Evolutionary conservation across 2,329 filamentous ascomycete genomes (phyloP), one percentile per base, ranked within the genome.

Genomic region (Trichoderma sp.): DNA sequence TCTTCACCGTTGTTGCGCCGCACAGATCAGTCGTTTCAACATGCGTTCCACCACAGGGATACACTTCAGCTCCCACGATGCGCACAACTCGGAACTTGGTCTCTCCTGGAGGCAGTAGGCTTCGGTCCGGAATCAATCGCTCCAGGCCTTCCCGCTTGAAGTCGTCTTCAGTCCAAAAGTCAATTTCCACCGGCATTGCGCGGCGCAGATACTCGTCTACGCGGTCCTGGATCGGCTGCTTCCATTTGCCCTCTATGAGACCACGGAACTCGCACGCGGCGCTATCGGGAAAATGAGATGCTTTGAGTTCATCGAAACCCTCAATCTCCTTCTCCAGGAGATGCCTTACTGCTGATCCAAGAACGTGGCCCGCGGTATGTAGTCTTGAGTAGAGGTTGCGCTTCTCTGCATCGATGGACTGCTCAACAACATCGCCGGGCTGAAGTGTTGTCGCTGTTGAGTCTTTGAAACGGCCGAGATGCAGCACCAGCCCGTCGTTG

Each of bases 31-130:
- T 90, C 21, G 80, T 84, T 35, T 85, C 81, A 4, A 93, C 90
- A 81, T 93, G 91, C 31, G 91, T 93, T 0, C 91, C 91, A 8
- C 91, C 91, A 77, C 91, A 93, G 1, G 91, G 90, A 80, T 93
- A 93, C 31, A 85, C 85, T 73, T 90, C 91, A 0, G 87, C 85
- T 0, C 90, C 90, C 0, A 88, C 86, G 70, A 93, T 91, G 70
- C 87, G 85, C 29, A 93, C 90, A 0, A 92, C 89, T 10, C 91
- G 82, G 37, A 90, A 87, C 76, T 86, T 88, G 72, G 86, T 85
- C 49, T 78, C 78, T 29, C 85, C 86, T 0, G 79, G 78, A 10
- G 81, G 80, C 70, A 79, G 77, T 61, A 81, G 74, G 49, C 80
- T 79, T 40, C 79, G 78, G 70, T 88, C 83, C 0, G 86, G 86